Evolutionary conservation across 495 filamentous ascomycete species (phyloP), one percentile per base, ranked within the genome.

Genomic region (Aspergillus ellipticus): DNA sequence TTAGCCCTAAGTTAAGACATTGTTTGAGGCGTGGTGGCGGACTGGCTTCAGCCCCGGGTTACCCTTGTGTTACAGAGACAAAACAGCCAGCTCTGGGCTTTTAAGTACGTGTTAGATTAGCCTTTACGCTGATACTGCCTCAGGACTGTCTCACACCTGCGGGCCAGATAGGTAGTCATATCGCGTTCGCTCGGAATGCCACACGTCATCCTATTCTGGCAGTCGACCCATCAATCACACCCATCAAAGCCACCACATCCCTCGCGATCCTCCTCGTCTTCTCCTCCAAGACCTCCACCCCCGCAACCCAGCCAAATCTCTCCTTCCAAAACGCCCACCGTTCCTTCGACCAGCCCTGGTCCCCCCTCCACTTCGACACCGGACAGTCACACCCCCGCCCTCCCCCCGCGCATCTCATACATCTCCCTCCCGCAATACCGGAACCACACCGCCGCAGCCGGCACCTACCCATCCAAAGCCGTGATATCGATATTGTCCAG

Each of bases 301-400:
- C 10, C 1, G 17, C 31, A 41, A 42, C 26, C 49, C 33, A 52
- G 7, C 6, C 17, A 22, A 41, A 24, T 20, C 49, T 52, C 49
- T 52, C 49, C 19, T 52, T 52, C 49, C 49, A 52, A n/a, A 52
- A 52, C 16, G 33, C 33, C 49, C 49, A 52, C 20, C 49, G 16
- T 7, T 52, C 49, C 31, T 22, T 41, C 4, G 31, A 41, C 49
- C 49, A 52, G 6, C 49, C 31, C 6, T 1, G 17, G 20, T 11
- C 5, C 17, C 49, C 49, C 19, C 1, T 42, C 49, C 49, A 52
- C 49, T 52, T 51, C 1, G 49, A 51, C 29, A 16, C 49, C 31
- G 37, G 1, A 16, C n/a, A 31, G 9, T 51, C 31, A 39, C n/a
- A 21, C 1, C 19, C 20, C 49, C 8, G 13, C 31, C 39, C 33